These are phyloP conservation scores for Trichoderma koningiopsis DNA, from an alignment of 2,329 filamentous ascomycete species.

Conservation along the genomic window DNA sequence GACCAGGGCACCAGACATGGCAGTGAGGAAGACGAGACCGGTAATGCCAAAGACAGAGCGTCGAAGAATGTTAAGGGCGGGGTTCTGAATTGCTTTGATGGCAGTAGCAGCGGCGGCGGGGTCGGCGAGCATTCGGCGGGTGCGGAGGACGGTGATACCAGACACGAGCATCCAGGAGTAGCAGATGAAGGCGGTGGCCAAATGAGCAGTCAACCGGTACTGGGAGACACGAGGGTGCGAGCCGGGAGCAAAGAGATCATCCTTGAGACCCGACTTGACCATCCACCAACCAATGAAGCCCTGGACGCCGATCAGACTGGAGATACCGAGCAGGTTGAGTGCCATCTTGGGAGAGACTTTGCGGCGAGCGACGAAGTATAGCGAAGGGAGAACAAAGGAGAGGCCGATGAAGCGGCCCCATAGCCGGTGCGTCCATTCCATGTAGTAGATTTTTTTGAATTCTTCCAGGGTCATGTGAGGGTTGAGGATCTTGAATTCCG, in stretches of 20 bases:
- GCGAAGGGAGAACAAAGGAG: conserved; percentile 82
- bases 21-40: conserved; percentile 80
- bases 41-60: conserved; percentile 71
- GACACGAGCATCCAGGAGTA: conserved; percentile 95
- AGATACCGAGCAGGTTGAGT: conserved; percentile 76
- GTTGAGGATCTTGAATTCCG: conserved; percentile 91
- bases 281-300: conserved; percentile 99
- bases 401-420: conserved; percentile 93
- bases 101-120: conserved; percentile 63
- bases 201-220: conserved; percentile 86
- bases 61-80: conserved; percentile 72
- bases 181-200: conserved; percentile 87
- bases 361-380: conserved; percentile 82
- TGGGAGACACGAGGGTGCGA: conserved; percentile 91
- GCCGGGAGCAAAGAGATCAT: conserved; percentile 90
- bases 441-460: conserved; percentile 99
- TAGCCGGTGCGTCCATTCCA: conserved; percentile 96
- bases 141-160: conserved; percentile 80
- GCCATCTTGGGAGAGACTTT: conserved; percentile 80
- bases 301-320: conserved; percentile 88
- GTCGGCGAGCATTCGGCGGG: conserved; percentile 69
- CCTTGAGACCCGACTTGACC: conserved; percentile 94
- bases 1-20: conserved; percentile 90
- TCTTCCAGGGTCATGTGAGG: conserved; percentile 89
- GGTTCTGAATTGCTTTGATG: conserved; percentile 64